phyloP scores from a whole-genome alignment of 2,329 filamentous ascomycete genomes.

The Aaosphaeria arxii region DNA sequence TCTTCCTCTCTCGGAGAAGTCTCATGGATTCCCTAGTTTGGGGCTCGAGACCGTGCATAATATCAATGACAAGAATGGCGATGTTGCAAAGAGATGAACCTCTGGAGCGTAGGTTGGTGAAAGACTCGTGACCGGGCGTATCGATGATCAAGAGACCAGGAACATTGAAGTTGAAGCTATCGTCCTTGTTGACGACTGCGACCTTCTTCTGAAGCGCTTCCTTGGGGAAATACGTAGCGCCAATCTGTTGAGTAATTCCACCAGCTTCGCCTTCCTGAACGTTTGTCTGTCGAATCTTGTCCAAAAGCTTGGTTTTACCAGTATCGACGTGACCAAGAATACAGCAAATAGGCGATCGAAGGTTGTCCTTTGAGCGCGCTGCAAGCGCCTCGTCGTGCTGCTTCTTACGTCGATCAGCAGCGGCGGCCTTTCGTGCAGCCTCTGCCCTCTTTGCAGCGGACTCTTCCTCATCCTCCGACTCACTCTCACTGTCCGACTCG shows the following conservation, averaged over 20 bases:
- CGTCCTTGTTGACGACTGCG: slow-evolving; percentile 85
- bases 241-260: slow-evolving; percentile 99
- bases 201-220: slow-evolving; percentile 93
- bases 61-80: slow-evolving; percentile 97
- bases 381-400: slow-evolving; percentile 89
- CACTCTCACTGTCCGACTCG: slow-evolving; percentile 55
- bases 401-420: slow-evolving; percentile 82
- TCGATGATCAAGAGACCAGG: slow-evolving; percentile 96
- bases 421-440: slow-evolving; percentile 79
- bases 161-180: slow-evolving; percentile 92
- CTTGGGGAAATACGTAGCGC: slow-evolving; percentile 97
- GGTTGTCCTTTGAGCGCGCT: slow-evolving; percentile 86
- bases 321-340: slow-evolving; percentile 99
- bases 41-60: slow-evolving; percentile 98
- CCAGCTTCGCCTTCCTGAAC: slow-evolving; percentile 98
- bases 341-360: slow-evolving; percentile 98
- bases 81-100: slow-evolving; percentile 99
- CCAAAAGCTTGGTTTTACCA: slow-evolving; percentile 97
- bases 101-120: slow-evolving; percentile 94
- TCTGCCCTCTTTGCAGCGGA: slow-evolving; percentile 72
- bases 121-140: slow-evolving; percentile 99
- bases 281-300: slow-evolving; percentile 98
- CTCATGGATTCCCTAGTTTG: slow-evolving; percentile 98
- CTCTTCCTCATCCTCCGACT: slow-evolving; percentile 68
- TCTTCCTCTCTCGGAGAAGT: slow-evolving; percentile 86